Conservation (phyloP, 2,329 filamentous ascomycete species). For the Botrytis medusae region DNA sequence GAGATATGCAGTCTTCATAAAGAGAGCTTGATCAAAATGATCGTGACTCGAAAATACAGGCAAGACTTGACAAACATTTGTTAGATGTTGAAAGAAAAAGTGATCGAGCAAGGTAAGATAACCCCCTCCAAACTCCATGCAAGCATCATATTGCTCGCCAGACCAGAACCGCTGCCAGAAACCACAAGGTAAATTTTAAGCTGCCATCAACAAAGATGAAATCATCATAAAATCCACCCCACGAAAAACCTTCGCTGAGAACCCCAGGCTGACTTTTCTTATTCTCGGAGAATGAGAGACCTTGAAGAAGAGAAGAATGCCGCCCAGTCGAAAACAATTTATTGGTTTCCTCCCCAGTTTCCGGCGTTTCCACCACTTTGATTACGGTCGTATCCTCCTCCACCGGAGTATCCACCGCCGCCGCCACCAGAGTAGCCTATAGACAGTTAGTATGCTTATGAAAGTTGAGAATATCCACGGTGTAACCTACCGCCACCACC, state of each 20-base stretch:
- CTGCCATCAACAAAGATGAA: slow-evolving; percentile 32
- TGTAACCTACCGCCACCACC: slow-evolving; percentile 23
- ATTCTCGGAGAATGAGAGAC: slow-evolving; percentile 22
- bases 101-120: slow-evolving; percentile 36
- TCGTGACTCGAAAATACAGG: slow-evolving; percentile 33
- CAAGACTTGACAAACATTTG: slow-evolving; percentile 31
- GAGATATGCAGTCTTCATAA: slow-evolving; percentile 33
- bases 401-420: slow-evolving; percentile 13
- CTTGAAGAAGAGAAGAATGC: slow-evolving; percentile 14
- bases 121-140: slow-evolving; percentile 39
- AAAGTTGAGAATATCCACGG: background rate
- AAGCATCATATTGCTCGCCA: slow-evolving; percentile 38
- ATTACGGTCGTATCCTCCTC: slow-evolving; percentile 12
- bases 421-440: slow-evolving; percentile 16
- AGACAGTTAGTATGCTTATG: background rate
- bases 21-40: slow-evolving; percentile 38
- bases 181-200: slow-evolving; percentile 36
- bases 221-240: slow-evolving; percentile 33
- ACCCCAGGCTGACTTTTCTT: slow-evolving; percentile 40
- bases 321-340: slow-evolving; percentile 11
- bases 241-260: slow-evolving; percentile 40
- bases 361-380: slow-evolving; percentile 20
- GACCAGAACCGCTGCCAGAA: slow-evolving; percentile 39
- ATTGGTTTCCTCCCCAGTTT: slow-evolving; percentile 17
- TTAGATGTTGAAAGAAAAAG: slow-evolving; percentile 30